phyloP scores from a whole-genome alignment of 176 grass and related monocot genomes.

The Themeda triandra region DNA sequence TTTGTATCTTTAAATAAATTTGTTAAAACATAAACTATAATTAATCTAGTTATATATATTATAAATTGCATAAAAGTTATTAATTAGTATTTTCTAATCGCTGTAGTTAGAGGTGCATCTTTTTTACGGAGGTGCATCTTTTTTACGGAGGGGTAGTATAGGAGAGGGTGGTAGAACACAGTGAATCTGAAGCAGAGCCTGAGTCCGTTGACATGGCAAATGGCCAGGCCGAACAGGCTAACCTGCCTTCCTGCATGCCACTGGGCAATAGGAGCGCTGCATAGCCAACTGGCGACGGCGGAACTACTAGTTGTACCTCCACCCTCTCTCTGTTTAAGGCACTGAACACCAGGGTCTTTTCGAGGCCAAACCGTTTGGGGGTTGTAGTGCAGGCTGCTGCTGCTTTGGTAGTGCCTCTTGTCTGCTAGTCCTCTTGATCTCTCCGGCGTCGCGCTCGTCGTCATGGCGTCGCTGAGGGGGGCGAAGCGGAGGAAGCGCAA shows the following conservation, averaged over 20 bases:
- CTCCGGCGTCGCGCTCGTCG: slow-evolving; percentile 12
- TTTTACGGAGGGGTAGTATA: too few species aligned
- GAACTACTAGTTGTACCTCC: not conserved
- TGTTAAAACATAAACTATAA: too few species aligned
- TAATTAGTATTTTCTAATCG: too few species aligned
- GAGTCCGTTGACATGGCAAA: not conserved
- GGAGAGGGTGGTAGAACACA: too few species aligned
- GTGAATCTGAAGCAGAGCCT: not conserved
- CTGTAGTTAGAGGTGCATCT: too few species aligned
- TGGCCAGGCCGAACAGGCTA: not conserved
- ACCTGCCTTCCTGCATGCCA: slow-evolving; percentile 27
- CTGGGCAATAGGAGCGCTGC: not conserved
- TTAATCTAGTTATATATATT: too few species aligned
- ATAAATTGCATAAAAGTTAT: too few species aligned
- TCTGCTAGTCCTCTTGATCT: slow-evolving; percentile 25
- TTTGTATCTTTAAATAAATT: too few species aligned
- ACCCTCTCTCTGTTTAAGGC: not conserved
- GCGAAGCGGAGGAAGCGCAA: slow-evolving; percentile 56
- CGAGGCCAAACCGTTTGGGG: not conserved
- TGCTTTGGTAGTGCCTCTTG: slow-evolving; percentile 10
- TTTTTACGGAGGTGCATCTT: too few species aligned
- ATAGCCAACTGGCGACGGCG: not conserved
- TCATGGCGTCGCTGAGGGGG: slow-evolving; percentile 67
- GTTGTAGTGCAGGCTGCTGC: not conserved
- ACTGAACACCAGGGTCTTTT: slow-evolving; percentile 21